Percentiles rank a stretch among this genome's conserved stretches.
These are phyloP conservation scores for Lomentospora prolificans DNA, from an alignment of 2,329 filamentous ascomycete genomes.

Conservation along the genomic window DNA sequence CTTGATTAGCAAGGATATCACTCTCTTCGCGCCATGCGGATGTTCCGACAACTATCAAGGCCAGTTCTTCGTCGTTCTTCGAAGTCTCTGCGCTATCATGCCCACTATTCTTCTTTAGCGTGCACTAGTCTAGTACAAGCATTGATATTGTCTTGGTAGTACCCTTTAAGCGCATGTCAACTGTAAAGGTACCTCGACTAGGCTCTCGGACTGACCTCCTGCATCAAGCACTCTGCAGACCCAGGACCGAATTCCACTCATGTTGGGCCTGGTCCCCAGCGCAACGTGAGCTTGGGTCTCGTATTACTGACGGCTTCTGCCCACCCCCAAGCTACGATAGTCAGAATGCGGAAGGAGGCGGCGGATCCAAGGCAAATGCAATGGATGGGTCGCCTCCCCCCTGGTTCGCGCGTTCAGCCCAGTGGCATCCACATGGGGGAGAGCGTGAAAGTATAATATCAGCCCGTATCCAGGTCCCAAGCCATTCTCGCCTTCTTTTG, in stretches of 20 bases:
- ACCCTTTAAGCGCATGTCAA: background rate
- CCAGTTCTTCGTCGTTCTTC: background rate
- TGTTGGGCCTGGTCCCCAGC: background rate
- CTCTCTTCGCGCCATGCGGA: background rate
- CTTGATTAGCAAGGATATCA: background rate
- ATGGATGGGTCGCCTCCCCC: background rate
- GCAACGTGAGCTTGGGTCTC: background rate
- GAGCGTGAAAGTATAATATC: background rate
- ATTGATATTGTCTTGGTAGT: background rate
- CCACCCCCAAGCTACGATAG: too few species aligned
- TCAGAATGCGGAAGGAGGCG: background rate
- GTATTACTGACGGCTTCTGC: too few species aligned
- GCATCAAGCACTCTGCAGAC: background rate
- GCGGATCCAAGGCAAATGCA: background rate
- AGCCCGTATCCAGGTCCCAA: background rate
- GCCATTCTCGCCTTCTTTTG: slow-evolving; percentile 1
- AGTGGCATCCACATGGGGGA: background rate
- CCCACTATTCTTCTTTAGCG: background rate
- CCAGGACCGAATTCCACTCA: background rate
- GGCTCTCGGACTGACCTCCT: background rate
- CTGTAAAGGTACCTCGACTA: background rate
- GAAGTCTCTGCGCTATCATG: background rate
- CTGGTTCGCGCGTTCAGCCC: background rate
- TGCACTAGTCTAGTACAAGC: background rate
- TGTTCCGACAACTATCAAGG: background rate